Evolutionary conservation across 768 basidiomycete species (phyloP).

Genomic region (Amanita subjunquillea): DNA sequence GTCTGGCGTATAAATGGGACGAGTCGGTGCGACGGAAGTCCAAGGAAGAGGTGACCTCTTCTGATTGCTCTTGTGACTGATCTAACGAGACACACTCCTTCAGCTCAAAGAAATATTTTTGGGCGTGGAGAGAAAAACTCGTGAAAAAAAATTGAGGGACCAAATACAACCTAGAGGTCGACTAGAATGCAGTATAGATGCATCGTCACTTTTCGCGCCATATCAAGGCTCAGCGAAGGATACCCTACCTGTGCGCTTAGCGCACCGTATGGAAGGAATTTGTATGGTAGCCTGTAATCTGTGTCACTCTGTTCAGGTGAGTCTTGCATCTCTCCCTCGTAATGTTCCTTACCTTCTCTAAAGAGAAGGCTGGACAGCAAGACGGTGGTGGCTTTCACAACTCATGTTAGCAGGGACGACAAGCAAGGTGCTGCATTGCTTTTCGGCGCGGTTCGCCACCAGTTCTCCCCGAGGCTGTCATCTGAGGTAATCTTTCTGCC

Average conservation of each 20-base stretch:
- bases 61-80: not conserved
- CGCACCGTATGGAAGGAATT: constrained; percentile 26
- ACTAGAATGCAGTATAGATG: constrained; percentile 36
- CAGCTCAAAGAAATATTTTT: constrained; percentile 38
- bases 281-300: constrained; percentile 24
- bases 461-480: constrained; percentile 55
- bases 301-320: constrained; percentile 35
- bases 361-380: constrained; percentile 40
- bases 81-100: not conserved
- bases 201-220: constrained; percentile 33
- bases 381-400: constrained; percentile 31
- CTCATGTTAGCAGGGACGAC: constrained; percentile 22
- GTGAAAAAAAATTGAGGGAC: constrained; percentile 25
- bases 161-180: constrained; percentile 35
- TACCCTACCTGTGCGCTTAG: constrained; percentile 16
- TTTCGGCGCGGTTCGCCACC: constrained; percentile 64
- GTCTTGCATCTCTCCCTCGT: constrained; percentile 7
- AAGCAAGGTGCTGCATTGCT: constrained; percentile 29
- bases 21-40: constrained; percentile 30
- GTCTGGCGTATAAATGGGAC: constrained; percentile 34
- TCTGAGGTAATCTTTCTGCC: constrained; percentile 28
- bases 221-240: constrained; percentile 19
- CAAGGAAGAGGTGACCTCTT: constrained; percentile 33
- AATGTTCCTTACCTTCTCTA: not conserved
- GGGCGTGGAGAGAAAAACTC: constrained; percentile 25